Conservation (phyloP, 441 rosid species). For the Euphorbia celastroides region DNA sequence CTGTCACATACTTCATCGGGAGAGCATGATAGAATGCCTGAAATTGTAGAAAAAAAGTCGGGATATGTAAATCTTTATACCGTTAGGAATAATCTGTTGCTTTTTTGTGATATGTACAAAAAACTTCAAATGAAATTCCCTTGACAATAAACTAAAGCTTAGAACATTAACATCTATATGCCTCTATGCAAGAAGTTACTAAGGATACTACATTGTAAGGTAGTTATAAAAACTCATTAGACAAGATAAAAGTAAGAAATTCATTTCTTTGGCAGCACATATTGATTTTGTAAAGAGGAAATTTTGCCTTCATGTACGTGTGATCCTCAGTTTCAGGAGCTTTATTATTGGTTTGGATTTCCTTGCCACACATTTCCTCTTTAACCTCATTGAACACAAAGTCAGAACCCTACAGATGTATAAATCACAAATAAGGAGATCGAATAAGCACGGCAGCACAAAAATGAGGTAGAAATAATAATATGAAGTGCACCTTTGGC, state of each 20-base stretch:
- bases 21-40: constrained; percentile 87
- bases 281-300: not conserved
- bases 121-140: not conserved
- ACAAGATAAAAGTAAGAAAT: not conserved
- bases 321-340: constrained; percentile 42
- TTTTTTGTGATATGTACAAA: not conserved
- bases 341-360: constrained; percentile 30
- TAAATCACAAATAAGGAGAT: constrained; percentile 7
- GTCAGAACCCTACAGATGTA: constrained; percentile 36
- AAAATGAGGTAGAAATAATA: constrained; percentile 11
- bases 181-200: not conserved
- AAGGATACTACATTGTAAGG: not conserved
- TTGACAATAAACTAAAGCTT: not conserved
- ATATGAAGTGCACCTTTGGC: constrained; percentile 38
- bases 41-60: constrained; percentile 13
- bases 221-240: not conserved
- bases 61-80: not conserved
- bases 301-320: constrained; percentile 68
- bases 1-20: constrained; percentile 67
- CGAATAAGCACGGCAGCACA: constrained; percentile 8
- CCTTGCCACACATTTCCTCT: constrained; percentile 58
- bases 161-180: not conserved
- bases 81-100: not conserved
- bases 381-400: constrained; percentile 61
- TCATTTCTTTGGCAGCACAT: no score